Conservation (phyloP, 75 land plant genomes). For the Sequoiadendron giganteum region DNA sequence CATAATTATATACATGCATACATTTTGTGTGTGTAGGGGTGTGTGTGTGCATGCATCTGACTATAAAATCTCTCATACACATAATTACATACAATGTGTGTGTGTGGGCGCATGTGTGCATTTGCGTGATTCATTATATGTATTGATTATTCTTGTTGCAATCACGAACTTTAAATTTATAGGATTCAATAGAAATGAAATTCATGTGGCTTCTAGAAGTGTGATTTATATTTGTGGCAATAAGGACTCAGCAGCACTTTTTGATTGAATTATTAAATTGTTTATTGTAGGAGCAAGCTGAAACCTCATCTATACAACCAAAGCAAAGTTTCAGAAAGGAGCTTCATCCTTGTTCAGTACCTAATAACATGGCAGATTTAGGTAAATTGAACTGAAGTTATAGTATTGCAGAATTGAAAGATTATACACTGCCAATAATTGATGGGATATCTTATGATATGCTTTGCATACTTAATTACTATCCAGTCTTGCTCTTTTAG, state of each 20-base stretch:
- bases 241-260: background rate
- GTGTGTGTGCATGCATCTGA: no score
- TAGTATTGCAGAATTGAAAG: conserved; percentile 2
- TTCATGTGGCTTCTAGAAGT: background rate
- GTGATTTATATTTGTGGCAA: background rate
- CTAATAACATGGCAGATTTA: background rate
- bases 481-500: background rate
- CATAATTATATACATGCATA: no score
- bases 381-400: background rate
- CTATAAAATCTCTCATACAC: no score
- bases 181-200: background rate
- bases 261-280: conserved; percentile 3
- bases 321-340: conserved; percentile 2
- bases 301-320: background rate
- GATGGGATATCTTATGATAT: background rate
- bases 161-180: background rate
- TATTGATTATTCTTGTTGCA: background rate
- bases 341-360: background rate
- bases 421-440: background rate
- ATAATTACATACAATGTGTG: background rate
- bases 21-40: no score
- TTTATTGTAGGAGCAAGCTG: background rate
- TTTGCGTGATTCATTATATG: background rate
- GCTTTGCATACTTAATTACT: background rate
- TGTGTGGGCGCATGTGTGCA: background rate